phyloP scores from a whole-genome alignment of 805 yeast genomes.

The Candida loeiensis region DNA sequence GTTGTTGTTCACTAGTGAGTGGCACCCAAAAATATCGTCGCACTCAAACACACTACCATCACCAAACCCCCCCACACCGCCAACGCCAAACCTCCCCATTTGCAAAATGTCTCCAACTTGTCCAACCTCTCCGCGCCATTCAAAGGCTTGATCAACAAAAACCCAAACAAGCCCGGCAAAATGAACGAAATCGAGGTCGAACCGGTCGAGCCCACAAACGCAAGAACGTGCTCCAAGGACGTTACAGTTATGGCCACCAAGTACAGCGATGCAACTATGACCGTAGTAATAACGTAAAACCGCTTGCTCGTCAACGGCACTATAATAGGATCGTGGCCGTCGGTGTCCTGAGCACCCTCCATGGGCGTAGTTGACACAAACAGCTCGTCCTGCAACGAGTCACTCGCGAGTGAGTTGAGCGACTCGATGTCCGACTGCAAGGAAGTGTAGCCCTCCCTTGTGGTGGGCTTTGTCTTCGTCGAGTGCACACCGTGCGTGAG shows the following conservation, averaged over 20 bases:
- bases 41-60: constrained; percentile 53
- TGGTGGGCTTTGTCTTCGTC: constrained; percentile 20
- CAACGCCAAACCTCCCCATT: constrained; percentile 40
- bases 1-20: constrained; percentile 21
- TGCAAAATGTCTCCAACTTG: constrained; percentile 28
- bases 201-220: constrained; percentile 81
- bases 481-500: constrained; percentile 30
- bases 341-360: constrained; percentile 46
- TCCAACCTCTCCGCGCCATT: constrained; percentile 25
- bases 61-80: constrained; percentile 52
- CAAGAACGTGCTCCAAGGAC: constrained; percentile 65
- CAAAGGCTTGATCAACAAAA: constrained; percentile 45
- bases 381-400: constrained; percentile 30
- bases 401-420: constrained; percentile 16
- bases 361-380: constrained; percentile 43
- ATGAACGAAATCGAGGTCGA: constrained; percentile 77
- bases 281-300: constrained; percentile 48
- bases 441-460: constrained; percentile 25
- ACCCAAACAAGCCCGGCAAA: constrained; percentile 76
- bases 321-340: constrained; percentile 44
- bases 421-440: constrained; percentile 27
- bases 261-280: constrained; percentile 48
- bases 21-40: constrained; percentile 44
- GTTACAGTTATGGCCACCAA: constrained; percentile 53
- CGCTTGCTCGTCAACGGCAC: constrained; percentile 47